These are phyloP conservation scores for Cystobasidium ongulense DNA, from an alignment of 768 basidiomycete genomes.

Conservation along the genomic window DNA sequence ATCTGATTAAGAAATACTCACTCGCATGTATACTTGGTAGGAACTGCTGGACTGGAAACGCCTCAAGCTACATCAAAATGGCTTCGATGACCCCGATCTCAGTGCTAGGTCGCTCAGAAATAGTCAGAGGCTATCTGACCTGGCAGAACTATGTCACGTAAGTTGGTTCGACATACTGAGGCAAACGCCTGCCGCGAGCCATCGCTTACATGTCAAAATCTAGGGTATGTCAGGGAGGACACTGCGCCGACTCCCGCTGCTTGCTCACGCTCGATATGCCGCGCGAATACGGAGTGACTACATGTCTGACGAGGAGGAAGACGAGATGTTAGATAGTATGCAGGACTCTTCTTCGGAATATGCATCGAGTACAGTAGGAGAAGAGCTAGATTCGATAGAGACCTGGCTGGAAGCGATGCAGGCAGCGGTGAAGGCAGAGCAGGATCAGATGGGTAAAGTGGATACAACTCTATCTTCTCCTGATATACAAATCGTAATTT, in stretches of 20 bases:
- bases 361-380: background rate
- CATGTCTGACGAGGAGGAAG: background rate
- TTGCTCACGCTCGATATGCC: constrained; percentile 79
- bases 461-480: constrained; percentile 5
- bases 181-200: no score
- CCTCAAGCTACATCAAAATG: constrained; percentile 12
- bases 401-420: constrained; percentile 79
- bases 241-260: constrained; percentile 82
- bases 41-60: constrained; percentile 34
- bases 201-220: background rate
- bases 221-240: constrained; percentile 88
- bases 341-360: background rate
- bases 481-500: background rate
- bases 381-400: constrained; percentile 13
- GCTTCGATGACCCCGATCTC: background rate
- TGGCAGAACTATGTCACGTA: constrained; percentile 76
- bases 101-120: constrained; percentile 6
- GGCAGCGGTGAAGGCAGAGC: constrained; percentile 55
- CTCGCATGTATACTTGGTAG: background rate
- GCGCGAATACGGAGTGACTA: constrained; percentile 37
- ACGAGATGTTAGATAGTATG: background rate
- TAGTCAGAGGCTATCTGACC: constrained; percentile 35
- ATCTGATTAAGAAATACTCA: background rate
- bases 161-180: constrained; percentile 44
- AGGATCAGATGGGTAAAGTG: constrained; percentile 42